Evolutionary conservation across 495 filamentous ascomycete species (phyloP).

Genomic region (Neurospora tetrasperma): DNA sequence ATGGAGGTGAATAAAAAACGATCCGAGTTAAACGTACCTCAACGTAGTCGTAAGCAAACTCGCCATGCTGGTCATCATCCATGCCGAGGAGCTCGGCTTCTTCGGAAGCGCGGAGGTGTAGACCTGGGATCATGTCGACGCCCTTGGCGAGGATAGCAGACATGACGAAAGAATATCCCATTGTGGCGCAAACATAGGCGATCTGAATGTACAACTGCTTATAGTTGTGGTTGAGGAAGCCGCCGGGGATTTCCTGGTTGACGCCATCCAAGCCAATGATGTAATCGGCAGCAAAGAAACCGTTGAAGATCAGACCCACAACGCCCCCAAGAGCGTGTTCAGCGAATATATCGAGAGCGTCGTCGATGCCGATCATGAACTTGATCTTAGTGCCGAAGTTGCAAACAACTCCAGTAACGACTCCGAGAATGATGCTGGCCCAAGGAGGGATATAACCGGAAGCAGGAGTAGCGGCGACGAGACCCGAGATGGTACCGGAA

Average conservation of each 20-base stretch:
- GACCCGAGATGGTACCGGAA: conserved; percentile 81
- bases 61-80: conserved; percentile 97
- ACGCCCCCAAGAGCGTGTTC: conserved; percentile 96
- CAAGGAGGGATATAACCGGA: conserved; percentile 84
- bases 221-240: conserved; percentile 82
- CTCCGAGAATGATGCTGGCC: conserved; percentile 75
- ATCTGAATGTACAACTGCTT: conserved; percentile 86
- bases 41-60: conserved; percentile 99
- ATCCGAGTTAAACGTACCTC: conserved; percentile 37
- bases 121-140: conserved; percentile 81
- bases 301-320: conserved; percentile 87
- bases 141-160: conserved; percentile 70
- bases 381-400: conserved; percentile 98
- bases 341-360: conserved; percentile 95
- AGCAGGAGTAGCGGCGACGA: conserved; percentile 85
- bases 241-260: conserved; percentile 66
- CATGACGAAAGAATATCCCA: conserved; percentile 73
- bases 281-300: conserved; percentile 74
- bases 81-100: conserved; percentile 97
- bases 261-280: conserved; percentile 92
- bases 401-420: conserved; percentile 75
- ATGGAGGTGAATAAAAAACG: neutral
- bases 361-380: conserved; percentile 90
- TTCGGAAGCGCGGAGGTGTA: conserved; percentile 83
- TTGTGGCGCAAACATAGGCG: conserved; percentile 71